Evolutionary conservation across 2,329 filamentous ascomycete species (phyloP).

Genomic region (Beauveria varroae): DNA sequence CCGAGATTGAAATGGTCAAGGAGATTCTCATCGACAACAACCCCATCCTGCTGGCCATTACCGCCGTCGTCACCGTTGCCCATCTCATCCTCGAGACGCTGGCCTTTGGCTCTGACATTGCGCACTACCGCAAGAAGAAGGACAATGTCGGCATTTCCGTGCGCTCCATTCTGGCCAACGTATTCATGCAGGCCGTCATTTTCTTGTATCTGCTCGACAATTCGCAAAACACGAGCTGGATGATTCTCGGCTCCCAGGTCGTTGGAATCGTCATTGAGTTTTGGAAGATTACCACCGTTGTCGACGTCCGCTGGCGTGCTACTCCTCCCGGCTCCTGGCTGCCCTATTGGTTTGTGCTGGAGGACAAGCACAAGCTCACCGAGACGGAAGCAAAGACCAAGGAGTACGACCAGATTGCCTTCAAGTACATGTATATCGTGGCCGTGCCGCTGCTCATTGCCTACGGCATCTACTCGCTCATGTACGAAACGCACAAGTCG

Average conservation of each 20-base stretch:
- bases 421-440: conserved; percentile 91
- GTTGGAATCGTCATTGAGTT: conserved; percentile 63
- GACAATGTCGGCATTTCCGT: conserved; percentile 96
- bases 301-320: conserved; percentile 75
- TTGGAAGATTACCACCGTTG: conserved; percentile 96
- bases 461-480: conserved; percentile 83
- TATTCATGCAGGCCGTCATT: conserved; percentile 94
- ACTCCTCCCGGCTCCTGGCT: conserved; percentile 60
- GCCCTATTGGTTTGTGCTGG: conserved; percentile 76
- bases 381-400: conserved; percentile 97
- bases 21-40: conserved; percentile 92
- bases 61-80: conserved; percentile 73
- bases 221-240: conserved; percentile 96
- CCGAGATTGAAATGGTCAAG: conserved; percentile 95
- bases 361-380: conserved; percentile 93
- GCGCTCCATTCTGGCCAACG: conserved; percentile 90
- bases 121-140: conserved; percentile 99
- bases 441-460: conserved; percentile 83
- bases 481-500: conserved; percentile 93
- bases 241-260: conserved; percentile 92
- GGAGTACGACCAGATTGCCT: conserved; percentile 96
- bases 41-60: conserved; percentile 79
- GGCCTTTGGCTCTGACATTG: conserved; percentile 95
- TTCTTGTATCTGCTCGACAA: conserved; percentile 97
- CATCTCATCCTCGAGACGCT: conserved; percentile 95